Conservation (phyloP, 2,329 filamentous ascomycete genomes). For the Colletotrichum incanum region DNA sequence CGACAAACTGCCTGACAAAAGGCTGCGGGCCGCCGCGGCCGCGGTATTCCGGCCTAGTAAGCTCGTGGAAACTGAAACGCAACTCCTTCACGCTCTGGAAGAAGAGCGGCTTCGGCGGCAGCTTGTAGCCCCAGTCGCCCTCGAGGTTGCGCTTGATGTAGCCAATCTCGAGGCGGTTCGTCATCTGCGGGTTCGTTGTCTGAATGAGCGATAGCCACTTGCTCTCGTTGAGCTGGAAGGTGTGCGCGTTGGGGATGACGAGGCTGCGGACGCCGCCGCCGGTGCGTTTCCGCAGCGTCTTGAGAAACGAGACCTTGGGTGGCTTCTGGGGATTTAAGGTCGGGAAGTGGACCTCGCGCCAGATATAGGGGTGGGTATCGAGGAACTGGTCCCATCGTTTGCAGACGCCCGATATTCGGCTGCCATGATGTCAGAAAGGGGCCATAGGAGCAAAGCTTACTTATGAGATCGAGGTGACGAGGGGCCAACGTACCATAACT, state of each 20-base stretch:
- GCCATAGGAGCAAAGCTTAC: too few species aligned
- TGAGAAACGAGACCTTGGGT: slow-evolving; percentile 32
- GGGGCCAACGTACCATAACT: slow-evolving; percentile 38
- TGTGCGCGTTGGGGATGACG: slow-evolving; percentile 33
- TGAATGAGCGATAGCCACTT: slow-evolving; percentile 41
- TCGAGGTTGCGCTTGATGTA: slow-evolving; percentile 28
- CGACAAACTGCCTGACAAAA: slow-evolving; percentile 33
- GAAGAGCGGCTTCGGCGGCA: slow-evolving; percentile 39
- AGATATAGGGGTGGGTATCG: slow-evolving; percentile 39
- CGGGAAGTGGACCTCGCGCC: slow-evolving; percentile 39
- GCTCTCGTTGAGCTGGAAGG: slow-evolving; percentile 39
- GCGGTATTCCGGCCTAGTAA: slow-evolving; percentile 4
- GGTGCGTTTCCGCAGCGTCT: slow-evolving; percentile 35
- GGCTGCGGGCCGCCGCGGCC: slow-evolving; percentile 32
- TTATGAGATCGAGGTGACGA: too few species aligned
- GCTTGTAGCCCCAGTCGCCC: slow-evolving; percentile 39
- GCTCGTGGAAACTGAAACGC: slow-evolving; percentile 27
- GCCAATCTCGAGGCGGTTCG: slow-evolving; percentile 37
- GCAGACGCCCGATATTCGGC: slow-evolving; percentile 37
- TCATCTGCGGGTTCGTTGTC: slow-evolving; percentile 39
- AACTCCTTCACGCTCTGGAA: slow-evolving; percentile 31
- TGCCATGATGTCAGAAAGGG: slow-evolving; percentile 13
- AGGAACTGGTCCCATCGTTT: slow-evolving; percentile 42
- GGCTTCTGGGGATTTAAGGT: slow-evolving; percentile 19
- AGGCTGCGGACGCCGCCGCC: slow-evolving; percentile 36